phyloP scores from a whole-genome alignment of 768 basidiomycete species.

The Tricholomella constricta region DNA sequence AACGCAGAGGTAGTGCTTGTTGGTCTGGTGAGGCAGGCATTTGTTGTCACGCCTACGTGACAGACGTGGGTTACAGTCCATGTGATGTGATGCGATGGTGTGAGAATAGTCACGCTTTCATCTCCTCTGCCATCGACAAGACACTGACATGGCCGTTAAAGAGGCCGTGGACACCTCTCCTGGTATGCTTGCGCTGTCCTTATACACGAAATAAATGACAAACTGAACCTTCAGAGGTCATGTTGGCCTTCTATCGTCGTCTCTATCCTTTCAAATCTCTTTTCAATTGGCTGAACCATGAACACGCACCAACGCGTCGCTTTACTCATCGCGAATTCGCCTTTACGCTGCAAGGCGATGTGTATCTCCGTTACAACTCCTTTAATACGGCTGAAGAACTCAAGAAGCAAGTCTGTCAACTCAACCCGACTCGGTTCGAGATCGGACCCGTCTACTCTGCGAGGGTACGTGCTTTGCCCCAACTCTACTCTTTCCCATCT shows the following conservation, averaged over 20 bases:
- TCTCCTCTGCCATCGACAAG: neutral
- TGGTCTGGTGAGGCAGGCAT: no score
- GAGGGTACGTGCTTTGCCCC: constrained; percentile 53
- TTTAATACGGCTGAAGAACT: constrained; percentile 85
- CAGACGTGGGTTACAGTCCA: neutral
- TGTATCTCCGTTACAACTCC: constrained; percentile 94
- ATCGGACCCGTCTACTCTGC: constrained; percentile 94
- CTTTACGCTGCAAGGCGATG: constrained; percentile 87
- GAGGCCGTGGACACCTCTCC: constrained; percentile 13
- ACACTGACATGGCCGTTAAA: constrained; percentile 5
- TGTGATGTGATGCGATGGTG: constrained; percentile 10
- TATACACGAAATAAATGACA: neutral
- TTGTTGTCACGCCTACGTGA: neutral
- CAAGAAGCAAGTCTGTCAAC: constrained; percentile 81
- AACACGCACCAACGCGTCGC: constrained; percentile 72
- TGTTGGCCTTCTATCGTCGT: constrained; percentile 78
- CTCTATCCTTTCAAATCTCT: constrained; percentile 95
- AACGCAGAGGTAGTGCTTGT: no score
- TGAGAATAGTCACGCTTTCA: neutral
- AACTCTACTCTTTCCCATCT: neutral
- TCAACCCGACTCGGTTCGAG: constrained; percentile 94
- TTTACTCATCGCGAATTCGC: constrained; percentile 96
- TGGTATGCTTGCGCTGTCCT: constrained; percentile 5
- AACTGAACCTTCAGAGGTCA: constrained; percentile 35
- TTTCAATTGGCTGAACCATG: constrained; percentile 94